Percentiles rank a stretch among this genome's conserved stretches.
phyloP scores from a whole-genome alignment of 108 stramenopile genomes.

The Skeletonema menzelii region DNA sequence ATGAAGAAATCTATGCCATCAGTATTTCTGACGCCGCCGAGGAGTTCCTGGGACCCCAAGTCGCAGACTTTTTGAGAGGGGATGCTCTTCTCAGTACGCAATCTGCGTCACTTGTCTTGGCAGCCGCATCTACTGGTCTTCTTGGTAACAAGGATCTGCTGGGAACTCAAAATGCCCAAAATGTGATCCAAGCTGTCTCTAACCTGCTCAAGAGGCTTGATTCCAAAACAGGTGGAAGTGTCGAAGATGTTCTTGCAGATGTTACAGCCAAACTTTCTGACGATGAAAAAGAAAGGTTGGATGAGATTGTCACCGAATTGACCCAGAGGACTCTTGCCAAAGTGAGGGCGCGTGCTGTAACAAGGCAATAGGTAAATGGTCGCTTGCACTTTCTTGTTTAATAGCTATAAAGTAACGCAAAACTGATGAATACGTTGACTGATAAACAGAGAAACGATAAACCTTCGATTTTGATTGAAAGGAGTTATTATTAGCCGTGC shows the following conservation, averaged over 20 bases:
- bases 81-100: constrained; percentile 62
- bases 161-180: constrained; percentile 29
- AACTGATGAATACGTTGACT: background rate
- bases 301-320: constrained; percentile 45
- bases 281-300: constrained; percentile 28
- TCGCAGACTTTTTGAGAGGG: constrained; percentile 69
- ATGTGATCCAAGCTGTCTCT: background rate
- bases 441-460: too few relatives aligned
- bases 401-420: constrained; percentile 1
- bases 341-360: constrained; percentile 16
- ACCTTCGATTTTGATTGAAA: too few relatives aligned
- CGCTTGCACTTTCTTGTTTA: background rate
- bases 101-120: constrained; percentile 56
- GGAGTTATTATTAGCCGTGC: background rate
- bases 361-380: background rate
- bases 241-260: constrained; percentile 20
- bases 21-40: constrained; percentile 71
- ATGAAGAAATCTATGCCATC: constrained; percentile 88
- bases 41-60: constrained; percentile 66
- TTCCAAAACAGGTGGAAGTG: constrained; percentile 7
- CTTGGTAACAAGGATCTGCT: constrained; percentile 29
- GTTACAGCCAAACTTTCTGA: constrained; percentile 34
- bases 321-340: constrained; percentile 20
- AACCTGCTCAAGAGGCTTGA: constrained; percentile 1
- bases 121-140: constrained; percentile 40